A percentile compares a stretch with the other conserved stretches of the same genome.
Evolutionary conservation across 305 asterid genomes (phyloP).

Genomic region (Solanum hybrid): DNA sequence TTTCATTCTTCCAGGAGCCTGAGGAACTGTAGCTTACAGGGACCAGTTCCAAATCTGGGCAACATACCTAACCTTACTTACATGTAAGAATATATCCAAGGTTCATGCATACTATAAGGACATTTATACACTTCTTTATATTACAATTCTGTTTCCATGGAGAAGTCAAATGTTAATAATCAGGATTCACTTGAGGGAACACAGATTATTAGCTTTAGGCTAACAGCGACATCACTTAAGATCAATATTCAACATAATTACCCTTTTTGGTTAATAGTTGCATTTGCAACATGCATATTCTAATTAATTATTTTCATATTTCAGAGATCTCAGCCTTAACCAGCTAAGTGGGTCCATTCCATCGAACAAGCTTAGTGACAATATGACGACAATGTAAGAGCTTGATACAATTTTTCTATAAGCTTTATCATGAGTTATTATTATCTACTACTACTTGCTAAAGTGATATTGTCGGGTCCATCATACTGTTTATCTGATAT

Average conservation of each 20-base stretch:
- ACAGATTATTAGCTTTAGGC: neutral
- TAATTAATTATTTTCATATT: slow-evolving; percentile 19
- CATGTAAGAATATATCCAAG: slow-evolving; percentile 44
- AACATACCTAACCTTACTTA: slow-evolving; percentile 52
- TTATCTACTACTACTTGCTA: neutral
- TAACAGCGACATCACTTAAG: neutral
- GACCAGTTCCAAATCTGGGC: slow-evolving; percentile 77
- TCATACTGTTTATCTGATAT: neutral
- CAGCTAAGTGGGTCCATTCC: slow-evolving; percentile 80
- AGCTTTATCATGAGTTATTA: neutral
- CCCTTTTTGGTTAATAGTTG: slow-evolving; percentile 2
- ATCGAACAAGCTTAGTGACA: slow-evolving; percentile 44
- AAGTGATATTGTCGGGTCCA: neutral
- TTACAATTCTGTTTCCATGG: neutral
- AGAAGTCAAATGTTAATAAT: slow-evolving; percentile 1
- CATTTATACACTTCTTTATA: neutral
- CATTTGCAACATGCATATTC: slow-evolving; percentile 16
- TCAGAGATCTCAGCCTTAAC: slow-evolving; percentile 87
- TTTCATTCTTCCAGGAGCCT: slow-evolving; percentile 65
- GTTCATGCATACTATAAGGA: neutral
- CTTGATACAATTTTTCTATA: neutral
- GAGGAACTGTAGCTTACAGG: slow-evolving; percentile 88
- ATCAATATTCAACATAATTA: neutral
- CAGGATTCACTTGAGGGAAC: neutral
- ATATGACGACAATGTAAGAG: slow-evolving; percentile 81